Percentiles rank a stretch among this genome's conserved stretches.
phyloP scores from a whole-genome alignment of 768 basidiomycete species.

The Podaxis sp. region DNA sequence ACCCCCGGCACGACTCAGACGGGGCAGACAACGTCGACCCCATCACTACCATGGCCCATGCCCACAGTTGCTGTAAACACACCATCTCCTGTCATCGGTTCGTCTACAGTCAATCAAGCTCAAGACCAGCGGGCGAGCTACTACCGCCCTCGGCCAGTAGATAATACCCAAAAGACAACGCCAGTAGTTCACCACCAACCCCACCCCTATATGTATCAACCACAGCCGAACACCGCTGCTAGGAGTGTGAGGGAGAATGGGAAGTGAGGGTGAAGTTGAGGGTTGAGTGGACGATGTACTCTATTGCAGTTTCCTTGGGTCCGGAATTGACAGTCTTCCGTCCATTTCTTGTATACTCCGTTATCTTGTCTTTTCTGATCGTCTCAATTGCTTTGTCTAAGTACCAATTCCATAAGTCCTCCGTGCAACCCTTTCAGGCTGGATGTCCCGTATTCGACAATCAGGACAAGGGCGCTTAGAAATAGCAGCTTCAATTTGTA shows the following conservation, averaged over 20 bases:
- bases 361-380: not conserved
- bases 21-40: constrained; percentile 18
- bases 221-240: constrained; percentile 15
- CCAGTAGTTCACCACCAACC: constrained; percentile 2
- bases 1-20: constrained; percentile 3
- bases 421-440: not conserved
- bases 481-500: not conserved
- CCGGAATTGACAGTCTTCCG: not conserved
- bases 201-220: constrained; percentile 14
- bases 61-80: constrained; percentile 64
- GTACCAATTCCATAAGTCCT: not conserved
- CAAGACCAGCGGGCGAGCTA: constrained; percentile 46
- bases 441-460: not conserved
- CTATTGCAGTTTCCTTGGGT: constrained; percentile 1
- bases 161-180: constrained; percentile 23
- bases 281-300: not conserved
- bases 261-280: constrained; percentile 14
- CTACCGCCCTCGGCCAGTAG: constrained; percentile 40
- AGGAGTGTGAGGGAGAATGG: constrained; percentile 27
- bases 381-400: not conserved
- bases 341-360: not conserved
- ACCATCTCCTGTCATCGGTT: constrained; percentile 48
- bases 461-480: not conserved
- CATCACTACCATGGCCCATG: constrained; percentile 62
- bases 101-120: constrained; percentile 22